phyloP scores from a whole-genome alignment of 148 eudicot genomes.

The Pharnaceum exiguum region DNA sequence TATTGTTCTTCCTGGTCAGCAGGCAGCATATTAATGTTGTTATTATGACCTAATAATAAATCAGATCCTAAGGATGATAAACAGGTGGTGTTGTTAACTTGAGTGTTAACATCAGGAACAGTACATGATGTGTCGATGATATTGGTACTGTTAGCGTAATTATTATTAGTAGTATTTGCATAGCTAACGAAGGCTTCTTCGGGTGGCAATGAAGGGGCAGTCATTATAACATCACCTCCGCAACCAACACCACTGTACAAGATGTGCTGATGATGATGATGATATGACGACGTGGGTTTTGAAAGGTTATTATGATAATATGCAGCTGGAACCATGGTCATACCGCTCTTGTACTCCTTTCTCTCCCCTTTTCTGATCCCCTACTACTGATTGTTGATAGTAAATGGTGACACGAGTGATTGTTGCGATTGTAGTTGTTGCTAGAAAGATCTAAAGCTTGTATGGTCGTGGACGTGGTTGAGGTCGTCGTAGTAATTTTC shows the following conservation, averaged over 20 bases:
- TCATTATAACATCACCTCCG: too few species aligned
- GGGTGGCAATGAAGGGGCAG: too few species aligned
- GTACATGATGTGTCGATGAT: not conserved
- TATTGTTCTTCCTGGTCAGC: not conserved
- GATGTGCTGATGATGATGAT: not conserved
- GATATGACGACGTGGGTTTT: constrained; percentile 3
- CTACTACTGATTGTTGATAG: not conserved
- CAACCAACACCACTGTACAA: too few species aligned
- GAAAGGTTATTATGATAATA: constrained; percentile 23
- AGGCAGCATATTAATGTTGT: not conserved
- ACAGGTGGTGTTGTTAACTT: not conserved
- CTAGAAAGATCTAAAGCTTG: too few species aligned
- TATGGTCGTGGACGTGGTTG: too few species aligned
- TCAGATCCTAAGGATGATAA: constrained; percentile 10
- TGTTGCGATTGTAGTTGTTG: too few species aligned
- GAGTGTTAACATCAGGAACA: not conserved
- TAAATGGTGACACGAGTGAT: too few species aligned
- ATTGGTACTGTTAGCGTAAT: too few species aligned
- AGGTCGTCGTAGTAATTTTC: too few species aligned
- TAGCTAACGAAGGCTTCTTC: too few species aligned
- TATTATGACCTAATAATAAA: not conserved
- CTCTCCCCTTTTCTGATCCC: not conserved
- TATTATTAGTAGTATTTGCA: not conserved
- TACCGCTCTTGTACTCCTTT: constrained; percentile 11
- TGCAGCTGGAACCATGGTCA: constrained; percentile 57